Conservation (phyloP, 768 basidiomycete species). For the Amanita rubescens region DNA sequence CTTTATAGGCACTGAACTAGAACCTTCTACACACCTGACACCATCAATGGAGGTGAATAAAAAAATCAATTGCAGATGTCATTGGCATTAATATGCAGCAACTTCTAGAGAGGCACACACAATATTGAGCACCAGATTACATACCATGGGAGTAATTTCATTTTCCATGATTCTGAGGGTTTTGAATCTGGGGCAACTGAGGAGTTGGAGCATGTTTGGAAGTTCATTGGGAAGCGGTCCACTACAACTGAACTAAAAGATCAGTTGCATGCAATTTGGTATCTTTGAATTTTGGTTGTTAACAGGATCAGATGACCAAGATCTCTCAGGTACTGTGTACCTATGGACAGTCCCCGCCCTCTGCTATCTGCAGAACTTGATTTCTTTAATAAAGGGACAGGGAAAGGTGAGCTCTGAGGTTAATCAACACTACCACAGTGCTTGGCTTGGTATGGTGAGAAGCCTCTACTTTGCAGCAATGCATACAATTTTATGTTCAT, state of each 20-base stretch:
- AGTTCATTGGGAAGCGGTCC: slow-evolving; percentile 23
- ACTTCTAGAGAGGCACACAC: slow-evolving; percentile 25
- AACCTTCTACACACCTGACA: not conserved
- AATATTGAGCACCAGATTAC: slow-evolving; percentile 23
- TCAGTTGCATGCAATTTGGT: slow-evolving; percentile 35
- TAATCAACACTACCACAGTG: too few relatives aligned
- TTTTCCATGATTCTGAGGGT: slow-evolving; percentile 36
- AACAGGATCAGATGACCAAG: not conserved
- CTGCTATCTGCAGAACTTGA: slow-evolving; percentile 20
- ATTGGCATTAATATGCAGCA: too few relatives aligned
- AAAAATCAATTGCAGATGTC: not conserved
- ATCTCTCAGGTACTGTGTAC: slow-evolving; percentile 30
- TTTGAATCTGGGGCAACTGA: slow-evolving; percentile 27
- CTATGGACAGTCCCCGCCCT: slow-evolving; percentile 19
- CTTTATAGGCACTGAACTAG: too few relatives aligned
- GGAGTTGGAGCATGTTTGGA: slow-evolving; percentile 21
- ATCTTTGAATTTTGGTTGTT: not conserved
- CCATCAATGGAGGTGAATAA: not conserved
- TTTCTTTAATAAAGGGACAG: slow-evolving; percentile 22
- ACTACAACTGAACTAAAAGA: slow-evolving; percentile 12
- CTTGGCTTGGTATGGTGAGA: too few relatives aligned
- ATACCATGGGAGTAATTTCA: slow-evolving; percentile 25
- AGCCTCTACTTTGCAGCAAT: too few relatives aligned
- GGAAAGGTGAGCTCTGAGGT: slow-evolving; percentile 18
- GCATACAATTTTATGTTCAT: too few relatives aligned